phyloP scores from a whole-genome alignment of 371 early-diverging fungal species.

The Syncephalis fuscata region DNA sequence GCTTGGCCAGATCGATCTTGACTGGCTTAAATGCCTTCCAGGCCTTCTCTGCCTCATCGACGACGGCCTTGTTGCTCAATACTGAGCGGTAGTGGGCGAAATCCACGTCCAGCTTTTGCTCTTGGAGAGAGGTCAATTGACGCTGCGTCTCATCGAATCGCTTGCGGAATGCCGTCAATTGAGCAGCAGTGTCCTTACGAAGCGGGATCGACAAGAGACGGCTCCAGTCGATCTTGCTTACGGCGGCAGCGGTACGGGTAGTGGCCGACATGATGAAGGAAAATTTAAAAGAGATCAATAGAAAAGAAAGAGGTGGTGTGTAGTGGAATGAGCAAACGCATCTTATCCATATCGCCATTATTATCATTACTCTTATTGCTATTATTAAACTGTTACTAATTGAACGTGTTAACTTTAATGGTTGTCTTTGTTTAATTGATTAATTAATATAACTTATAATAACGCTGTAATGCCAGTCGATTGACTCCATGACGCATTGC shows the following conservation, averaged over 20 bases:
- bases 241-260: constrained; percentile 28
- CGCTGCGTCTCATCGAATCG: constrained; percentile 85
- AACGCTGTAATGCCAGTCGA: too few species aligned
- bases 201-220: constrained; percentile 63
- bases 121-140: constrained; percentile 59
- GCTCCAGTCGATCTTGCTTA: constrained; percentile 63
- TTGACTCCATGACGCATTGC: too few species aligned
- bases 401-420: too few species aligned
- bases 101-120: constrained; percentile 67
- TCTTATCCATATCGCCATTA: too few species aligned
- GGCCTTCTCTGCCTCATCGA: constrained; percentile 78
- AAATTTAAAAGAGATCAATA: neutral
- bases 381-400: too few species aligned
- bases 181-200: constrained; percentile 73
- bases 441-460: too few species aligned
- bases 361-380: too few species aligned
- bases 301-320: too few species aligned
- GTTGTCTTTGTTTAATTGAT: too few species aligned
- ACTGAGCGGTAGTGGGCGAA: constrained; percentile 72
- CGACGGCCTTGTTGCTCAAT: constrained; percentile 77
- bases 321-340: too few species aligned
- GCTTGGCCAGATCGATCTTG: constrained; percentile 67
- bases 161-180: constrained; percentile 84
- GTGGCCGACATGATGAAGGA: constrained; percentile 18
- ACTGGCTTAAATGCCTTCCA: constrained; percentile 65